A percentile compares a stretch with the other conserved stretches of the same genome.
Evolutionary conservation across 1,284 basidiomycete genomes (phyloP).

Genomic region (Ustilago cynodontis): DNA sequence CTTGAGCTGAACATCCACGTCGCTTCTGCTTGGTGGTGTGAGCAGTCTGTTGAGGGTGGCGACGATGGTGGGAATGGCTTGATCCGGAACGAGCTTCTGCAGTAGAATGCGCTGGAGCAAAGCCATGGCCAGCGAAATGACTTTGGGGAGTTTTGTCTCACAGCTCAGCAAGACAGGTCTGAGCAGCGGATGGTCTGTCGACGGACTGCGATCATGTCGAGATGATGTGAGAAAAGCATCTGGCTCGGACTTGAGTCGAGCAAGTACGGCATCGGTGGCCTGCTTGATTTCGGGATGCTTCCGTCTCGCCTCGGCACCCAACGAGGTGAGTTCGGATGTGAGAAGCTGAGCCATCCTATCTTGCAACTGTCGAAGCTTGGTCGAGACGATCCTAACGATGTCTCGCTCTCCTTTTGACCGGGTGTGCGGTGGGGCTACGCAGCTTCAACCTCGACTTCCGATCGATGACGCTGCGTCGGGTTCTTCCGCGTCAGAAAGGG

Average conservation of each 20-base stretch:
- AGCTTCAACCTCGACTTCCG: not conserved
- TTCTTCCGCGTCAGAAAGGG: not conserved
- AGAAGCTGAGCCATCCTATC: conserved; percentile 62
- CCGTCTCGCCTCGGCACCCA: conserved; percentile 65
- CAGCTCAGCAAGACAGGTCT: conserved; percentile 93
- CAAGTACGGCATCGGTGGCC: conserved; percentile 56
- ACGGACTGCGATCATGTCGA: conserved; percentile 20
- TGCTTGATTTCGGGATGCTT: conserved; percentile 67
- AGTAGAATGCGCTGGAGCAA: conserved; percentile 91
- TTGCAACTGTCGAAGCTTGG: not conserved
- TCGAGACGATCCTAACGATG: not conserved
- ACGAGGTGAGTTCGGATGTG: conserved; percentile 62
- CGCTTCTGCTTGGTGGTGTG: conserved; percentile 48
- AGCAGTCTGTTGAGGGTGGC: conserved; percentile 57
- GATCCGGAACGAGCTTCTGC: conserved; percentile 76
- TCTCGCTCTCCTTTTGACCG: not conserved
- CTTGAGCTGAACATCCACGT: conserved; percentile 69
- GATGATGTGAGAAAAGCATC: conserved; percentile 44
- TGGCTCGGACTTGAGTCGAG: conserved; percentile 50
- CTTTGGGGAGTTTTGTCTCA: conserved; percentile 91
- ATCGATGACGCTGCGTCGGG: too few relatives aligned
- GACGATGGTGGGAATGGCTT: conserved; percentile 44
- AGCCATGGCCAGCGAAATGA: conserved; percentile 89
- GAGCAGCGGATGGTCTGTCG: conserved; percentile 77
- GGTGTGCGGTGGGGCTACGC: not conserved